Evolutionary conservation across 225 moss, liverwort and hornwort species (phyloP).

Genomic region (Physcomitrellopsis africana): DNA sequence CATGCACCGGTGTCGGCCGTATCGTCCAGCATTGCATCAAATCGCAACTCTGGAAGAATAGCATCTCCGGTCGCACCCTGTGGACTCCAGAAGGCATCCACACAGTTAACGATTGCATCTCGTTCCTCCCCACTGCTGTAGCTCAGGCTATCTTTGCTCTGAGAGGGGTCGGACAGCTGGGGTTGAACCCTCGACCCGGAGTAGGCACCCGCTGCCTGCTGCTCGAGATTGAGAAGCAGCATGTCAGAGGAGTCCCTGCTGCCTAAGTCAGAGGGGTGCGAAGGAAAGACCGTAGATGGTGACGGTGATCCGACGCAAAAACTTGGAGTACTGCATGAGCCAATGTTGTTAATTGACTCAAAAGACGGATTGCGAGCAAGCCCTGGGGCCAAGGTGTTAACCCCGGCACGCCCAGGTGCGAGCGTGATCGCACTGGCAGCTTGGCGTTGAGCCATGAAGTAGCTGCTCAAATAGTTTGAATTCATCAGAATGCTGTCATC

Average conservation of each 20-base stretch:
- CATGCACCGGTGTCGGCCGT: slow-evolving; percentile 52
- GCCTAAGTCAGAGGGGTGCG: slow-evolving; percentile 57
- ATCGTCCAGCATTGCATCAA: slow-evolving; percentile 65
- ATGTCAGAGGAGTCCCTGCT: slow-evolving; percentile 28
- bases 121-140: slow-evolving; percentile 60
- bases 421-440: slow-evolving; percentile 7
- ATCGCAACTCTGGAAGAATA: slow-evolving; percentile 52
- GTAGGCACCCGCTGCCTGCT: slow-evolving; percentile 18
- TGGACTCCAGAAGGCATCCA: slow-evolving; percentile 52
- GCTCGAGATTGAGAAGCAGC: slow-evolving; percentile 12
- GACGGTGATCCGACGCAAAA: slow-evolving; percentile 69
- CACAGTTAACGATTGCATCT: slow-evolving; percentile 57
- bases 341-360: slow-evolving; percentile 61
- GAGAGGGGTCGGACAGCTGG: slow-evolving; percentile 67
- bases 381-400: slow-evolving; percentile 53
- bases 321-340: slow-evolving; percentile 87
- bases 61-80: slow-evolving; percentile 24
- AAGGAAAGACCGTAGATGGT: slow-evolving; percentile 59
- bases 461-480: slow-evolving; percentile 41
- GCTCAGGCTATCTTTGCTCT: slow-evolving; percentile 65
- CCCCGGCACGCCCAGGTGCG: slow-evolving; percentile 58
- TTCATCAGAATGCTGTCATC: slow-evolving; percentile 37
- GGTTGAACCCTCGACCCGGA: slow-evolving; percentile 46
- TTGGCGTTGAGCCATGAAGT: slow-evolving; percentile 40
- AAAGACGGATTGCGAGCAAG: slow-evolving; percentile 61